Base-by-base conservation (phyloP, 2,329 filamentous ascomycete genomes). In the Trichoderma gracile region DNA sequence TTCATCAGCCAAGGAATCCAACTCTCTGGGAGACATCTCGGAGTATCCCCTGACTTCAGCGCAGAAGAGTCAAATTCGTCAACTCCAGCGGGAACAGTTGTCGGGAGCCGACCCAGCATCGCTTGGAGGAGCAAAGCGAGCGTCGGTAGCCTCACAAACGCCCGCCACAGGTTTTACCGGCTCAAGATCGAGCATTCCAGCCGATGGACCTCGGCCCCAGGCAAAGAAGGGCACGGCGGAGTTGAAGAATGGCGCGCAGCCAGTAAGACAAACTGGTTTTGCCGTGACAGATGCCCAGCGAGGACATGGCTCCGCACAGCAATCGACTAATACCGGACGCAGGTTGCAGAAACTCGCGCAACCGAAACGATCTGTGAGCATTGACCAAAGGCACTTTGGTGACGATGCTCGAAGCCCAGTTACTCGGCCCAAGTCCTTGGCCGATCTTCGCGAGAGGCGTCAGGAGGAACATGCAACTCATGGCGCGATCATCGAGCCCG, bases 401-500 rank as follows among this genome's bases (percentile, higher is more conserved):
- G 46, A 66, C 38, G 52, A 68, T 23, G 53, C 47, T 43, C 19
- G 66, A 50, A 43, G 45, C 45, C 66, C 61, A n/a, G 46, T 68
- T 43, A 62, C 64, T 9, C 72, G 73, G 10, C 75, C 73, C 5
- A 66, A 67, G 0, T 77, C 76, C 23, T 62, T 65, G 27, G 46
- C 47, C 7, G 63, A 71, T 38, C 47, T 67, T 14, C 53, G 63
- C 14, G 69, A 66, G 65, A 62, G 62, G 8, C 67, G 70, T 17
- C 71, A 70, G 25, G 70, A 69, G 8, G 72, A 70, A 23, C 67
- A 68, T 10, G 72, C 73, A 5, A 68, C 69, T 17, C 72, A 75
- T 17, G 66, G 69, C 42, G 62, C 66, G 8, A 49, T 60, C 12
- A 65, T 69, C 8, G 67, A 68, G 45, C 63, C 69, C 43, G 63